Evolutionary conservation across 139 green algal species (phyloP), one percentile per base, ranked within the genome.

Genomic region (Asterochloris erici): DNA sequence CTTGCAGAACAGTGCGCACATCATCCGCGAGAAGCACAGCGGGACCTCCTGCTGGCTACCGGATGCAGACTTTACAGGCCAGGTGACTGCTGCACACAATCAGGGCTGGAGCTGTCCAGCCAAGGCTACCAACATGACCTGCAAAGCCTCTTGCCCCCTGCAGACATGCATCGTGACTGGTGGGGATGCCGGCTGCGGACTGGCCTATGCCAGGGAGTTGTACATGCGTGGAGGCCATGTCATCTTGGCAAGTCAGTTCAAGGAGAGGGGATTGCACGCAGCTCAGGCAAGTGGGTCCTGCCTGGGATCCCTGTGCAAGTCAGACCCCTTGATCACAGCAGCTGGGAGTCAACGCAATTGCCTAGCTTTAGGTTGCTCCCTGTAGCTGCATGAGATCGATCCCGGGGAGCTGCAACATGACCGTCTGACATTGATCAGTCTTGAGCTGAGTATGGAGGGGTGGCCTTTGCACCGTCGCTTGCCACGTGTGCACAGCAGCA

Each of bases 121-220:
- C 28, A 17, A 27, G 29, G 29, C 9, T 12, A 15, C 47, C 28
- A 12, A 11, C n/a, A 17, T 61, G 9, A 26, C 16, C 23, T 29
- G 16, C 70, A 15, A n/a, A 47, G 14, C 47, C 12, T 61, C 23
- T 24, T 9, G 12, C 12, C n/a, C 21, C 13, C 23, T 79, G 11
- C 77, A 84, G 81, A 26, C 79, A n/a, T 84, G 81, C 73, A 79
- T 90, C 12, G 71, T 90, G 12, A 90, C 87, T 19, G 87, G 87
- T 61, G 86, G 63, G 24, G 90, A 90, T 29, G 75, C 81, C 12
- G 87, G 87, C 14, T 64, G 90, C 14, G 87, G 87, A 10, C 66
- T 73, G 11, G 83, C 81, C 63, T 85, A 81, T 24, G 77, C 79
- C 11, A 62, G 82, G 60, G 83, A 79, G 17, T 60, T 91, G 70